Percentiles rank a stretch among this genome's conserved stretches.
Evolutionary conservation across 2,329 filamentous ascomycete species (phyloP).

Genomic region (Penicillium sp.): DNA sequence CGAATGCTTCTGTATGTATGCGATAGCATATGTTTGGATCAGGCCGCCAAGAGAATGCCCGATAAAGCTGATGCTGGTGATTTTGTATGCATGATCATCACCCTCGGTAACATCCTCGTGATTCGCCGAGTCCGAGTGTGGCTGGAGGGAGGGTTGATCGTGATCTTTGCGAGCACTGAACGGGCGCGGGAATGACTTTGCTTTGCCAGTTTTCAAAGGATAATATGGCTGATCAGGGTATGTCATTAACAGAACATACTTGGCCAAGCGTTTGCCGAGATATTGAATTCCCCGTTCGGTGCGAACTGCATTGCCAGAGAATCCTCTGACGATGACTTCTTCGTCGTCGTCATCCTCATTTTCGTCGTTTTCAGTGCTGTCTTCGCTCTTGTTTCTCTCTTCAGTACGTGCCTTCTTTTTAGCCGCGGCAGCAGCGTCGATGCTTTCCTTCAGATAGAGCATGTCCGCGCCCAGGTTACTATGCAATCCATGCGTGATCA

Average conservation of each 20-base stretch:
- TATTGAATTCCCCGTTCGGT: conserved; percentile 98
- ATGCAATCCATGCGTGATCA: conserved; percentile 92
- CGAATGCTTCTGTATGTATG: conserved; percentile 95
- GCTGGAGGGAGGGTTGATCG: conserved; percentile 40
- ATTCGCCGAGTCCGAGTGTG: conserved; percentile 46
- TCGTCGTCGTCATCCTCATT: conserved; percentile 60
- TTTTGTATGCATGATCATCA: conserved; percentile 69
- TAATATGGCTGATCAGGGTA: conserved; percentile 92
- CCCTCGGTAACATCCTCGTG: conserved; percentile 51
- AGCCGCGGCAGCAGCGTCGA: conserved; percentile 80
- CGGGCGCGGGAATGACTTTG: conserved; percentile 55
- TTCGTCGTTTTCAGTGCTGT: conserved; percentile 50
- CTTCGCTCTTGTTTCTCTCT: conserved; percentile 58
- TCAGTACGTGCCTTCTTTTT: conserved; percentile 67
- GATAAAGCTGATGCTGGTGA: conserved; percentile 94
- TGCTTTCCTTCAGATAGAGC: conserved; percentile 96
- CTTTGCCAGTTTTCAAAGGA: conserved; percentile 65
- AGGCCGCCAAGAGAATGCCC: conserved; percentile 90
- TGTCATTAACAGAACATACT: conserved; percentile 86
- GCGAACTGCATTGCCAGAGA: conserved; percentile 84
- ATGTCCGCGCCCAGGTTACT: conserved; percentile 96
- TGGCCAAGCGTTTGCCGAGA: conserved; percentile 89
- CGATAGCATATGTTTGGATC: conserved; percentile 91
- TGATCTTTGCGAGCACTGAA: conserved; percentile 51
- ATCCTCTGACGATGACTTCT: conserved; percentile 87